phyloP scores from a whole-genome alignment of 2,329 filamentous ascomycete species.

The Cadophora gregata region DNA sequence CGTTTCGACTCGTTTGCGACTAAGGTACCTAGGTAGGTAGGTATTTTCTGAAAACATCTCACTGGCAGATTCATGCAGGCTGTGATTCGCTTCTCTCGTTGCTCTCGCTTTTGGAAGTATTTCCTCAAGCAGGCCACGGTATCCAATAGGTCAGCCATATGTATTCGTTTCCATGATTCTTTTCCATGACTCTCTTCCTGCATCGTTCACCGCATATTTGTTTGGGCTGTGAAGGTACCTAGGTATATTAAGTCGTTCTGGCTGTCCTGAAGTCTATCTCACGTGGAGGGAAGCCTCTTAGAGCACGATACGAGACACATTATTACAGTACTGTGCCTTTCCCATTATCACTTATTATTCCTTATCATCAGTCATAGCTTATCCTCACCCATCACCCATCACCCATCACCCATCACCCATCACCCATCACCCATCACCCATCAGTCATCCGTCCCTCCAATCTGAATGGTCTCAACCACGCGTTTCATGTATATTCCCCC shows the following conservation, averaged over 20 bases:
- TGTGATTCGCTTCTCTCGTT: no score
- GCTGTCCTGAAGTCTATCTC: background rate
- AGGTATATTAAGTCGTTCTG: background rate
- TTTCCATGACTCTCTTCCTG: background rate
- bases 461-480: slow-evolving; percentile 5
- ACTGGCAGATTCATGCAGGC: background rate
- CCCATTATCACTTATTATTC: no score
- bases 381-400: no score
- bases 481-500: background rate
- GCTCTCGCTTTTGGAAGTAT: no score
- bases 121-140: background rate
- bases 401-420: slow-evolving; percentile 1
- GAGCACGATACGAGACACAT: no score
- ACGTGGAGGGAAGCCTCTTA: background rate
- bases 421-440: background rate
- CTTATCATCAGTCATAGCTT: no score
- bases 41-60: no score
- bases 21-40: no score
- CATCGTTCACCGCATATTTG: slow-evolving; percentile 7
- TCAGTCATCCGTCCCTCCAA: background rate
- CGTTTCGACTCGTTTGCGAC: no score
- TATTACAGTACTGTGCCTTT: no score
- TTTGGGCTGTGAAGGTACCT: no score
- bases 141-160: slow-evolving; percentile 6
- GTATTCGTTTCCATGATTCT: no score